These are phyloP conservation scores for Lipomyces chichibuensis DNA, from an alignment of 805 yeast genomes.

Conservation along the genomic window DNA sequence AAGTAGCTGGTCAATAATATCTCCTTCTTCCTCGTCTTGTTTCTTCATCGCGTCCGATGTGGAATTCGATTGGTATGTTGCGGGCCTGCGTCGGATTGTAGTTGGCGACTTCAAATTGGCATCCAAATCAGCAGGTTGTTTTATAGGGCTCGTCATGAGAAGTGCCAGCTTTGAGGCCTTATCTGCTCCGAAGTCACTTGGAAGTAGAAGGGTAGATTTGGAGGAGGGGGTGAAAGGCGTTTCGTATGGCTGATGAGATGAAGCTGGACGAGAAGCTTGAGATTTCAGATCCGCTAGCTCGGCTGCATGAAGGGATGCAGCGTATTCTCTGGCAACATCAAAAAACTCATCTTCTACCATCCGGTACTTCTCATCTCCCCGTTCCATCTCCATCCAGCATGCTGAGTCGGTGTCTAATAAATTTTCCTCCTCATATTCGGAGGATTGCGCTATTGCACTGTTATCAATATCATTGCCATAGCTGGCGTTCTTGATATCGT, in stretches of 20 bases:
- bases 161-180: background rate
- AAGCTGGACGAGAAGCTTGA: background rate
- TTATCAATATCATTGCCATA: background rate
- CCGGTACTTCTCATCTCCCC: conserved; percentile 22
- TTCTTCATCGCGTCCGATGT: background rate
- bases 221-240: background rate
- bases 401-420: background rate
- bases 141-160: conserved; percentile 7
- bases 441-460: background rate
- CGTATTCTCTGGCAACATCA: conserved; percentile 19
- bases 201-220: background rate
- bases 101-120: background rate
- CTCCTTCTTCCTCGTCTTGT: background rate
- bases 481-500: background rate
- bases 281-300: conserved; percentile 5
- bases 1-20: background rate
- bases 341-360: conserved; percentile 33
- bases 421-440: background rate
- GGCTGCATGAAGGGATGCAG: conserved; percentile 18
- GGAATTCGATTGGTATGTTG: background rate
- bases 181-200: background rate
- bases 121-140: background rate
- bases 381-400: conserved; percentile 9
- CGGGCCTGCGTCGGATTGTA: background rate
- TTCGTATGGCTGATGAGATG: background rate